These are phyloP conservation scores for Podospora tetraspora DNA, from an alignment of 495 filamentous ascomycete genomes.

Conservation along the genomic window DNA sequence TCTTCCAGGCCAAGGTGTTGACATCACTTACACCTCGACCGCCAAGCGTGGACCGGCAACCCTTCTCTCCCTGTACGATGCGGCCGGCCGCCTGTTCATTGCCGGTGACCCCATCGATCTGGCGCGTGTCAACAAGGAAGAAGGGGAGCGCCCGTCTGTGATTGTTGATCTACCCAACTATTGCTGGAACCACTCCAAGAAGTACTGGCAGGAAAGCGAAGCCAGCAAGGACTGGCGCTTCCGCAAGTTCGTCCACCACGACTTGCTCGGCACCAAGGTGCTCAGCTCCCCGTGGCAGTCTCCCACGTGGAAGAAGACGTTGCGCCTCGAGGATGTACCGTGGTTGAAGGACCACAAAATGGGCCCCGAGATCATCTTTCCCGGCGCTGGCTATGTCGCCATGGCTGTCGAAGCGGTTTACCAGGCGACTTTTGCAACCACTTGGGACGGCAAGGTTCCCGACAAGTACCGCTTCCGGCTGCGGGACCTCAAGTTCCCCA, in stretches of 20 bases:
- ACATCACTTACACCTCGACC: slow-evolving; percentile 23
- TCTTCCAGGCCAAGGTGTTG: slow-evolving; percentile 4
- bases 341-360: slow-evolving; percentile 39
- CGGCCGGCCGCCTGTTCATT: slow-evolving; percentile 33
- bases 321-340: slow-evolving; percentile 33
- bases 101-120: slow-evolving; percentile 9
- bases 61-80: slow-evolving; percentile 19
- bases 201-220: slow-evolving; percentile 17
- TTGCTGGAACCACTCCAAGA: slow-evolving; percentile 24
- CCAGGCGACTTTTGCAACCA: not conserved
- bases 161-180: slow-evolving; percentile 36
- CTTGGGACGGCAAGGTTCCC: not conserved
- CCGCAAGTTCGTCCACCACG: slow-evolving; percentile 9
- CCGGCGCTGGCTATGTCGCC: slow-evolving; percentile 13
- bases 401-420: slow-evolving; percentile 37
- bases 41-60: slow-evolving; percentile 26
- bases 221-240: slow-evolving; percentile 20
- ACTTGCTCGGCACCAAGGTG: slow-evolving; percentile 17
- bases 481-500: slow-evolving; percentile 21
- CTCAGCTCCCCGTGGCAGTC: slow-evolving; percentile 16
- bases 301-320: slow-evolving; percentile 38
- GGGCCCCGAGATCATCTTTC: slow-evolving; percentile 23
- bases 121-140: slow-evolving; percentile 4
- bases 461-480: slow-evolving; percentile 21
- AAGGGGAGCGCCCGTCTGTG: not conserved